Percentiles rank a stretch among this genome's conserved stretches.
Conservation (phyloP, 108 stramenopile genomes). For the Tribonema minus region DNA sequence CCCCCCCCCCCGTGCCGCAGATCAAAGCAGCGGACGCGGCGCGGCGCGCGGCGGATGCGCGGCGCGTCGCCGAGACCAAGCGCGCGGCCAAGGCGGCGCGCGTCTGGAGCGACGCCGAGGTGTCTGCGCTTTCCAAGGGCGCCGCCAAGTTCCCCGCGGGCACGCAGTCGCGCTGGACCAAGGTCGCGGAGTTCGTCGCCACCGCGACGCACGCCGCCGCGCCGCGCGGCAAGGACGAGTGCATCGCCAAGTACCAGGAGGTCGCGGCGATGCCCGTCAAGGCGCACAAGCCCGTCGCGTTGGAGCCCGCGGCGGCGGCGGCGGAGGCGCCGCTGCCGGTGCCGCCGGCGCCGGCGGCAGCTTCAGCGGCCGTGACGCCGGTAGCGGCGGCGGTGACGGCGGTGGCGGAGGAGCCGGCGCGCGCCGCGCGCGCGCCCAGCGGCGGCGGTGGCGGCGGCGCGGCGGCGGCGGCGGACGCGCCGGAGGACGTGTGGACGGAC, state of each 20-base stretch:
- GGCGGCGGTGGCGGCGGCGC: neutral
- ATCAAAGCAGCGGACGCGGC: too few relatives aligned
- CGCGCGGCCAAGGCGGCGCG: slow-evolving; percentile 48
- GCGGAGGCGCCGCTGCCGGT: neutral
- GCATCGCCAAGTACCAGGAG: slow-evolving; percentile 82
- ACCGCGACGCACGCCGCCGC: too few relatives aligned
- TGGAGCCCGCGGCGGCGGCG: neutral
- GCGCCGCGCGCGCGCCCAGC: too few relatives aligned
- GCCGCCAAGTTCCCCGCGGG: slow-evolving; percentile 87
- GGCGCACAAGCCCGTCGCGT: neutral
- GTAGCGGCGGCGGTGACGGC: too few relatives aligned
- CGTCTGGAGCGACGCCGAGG: slow-evolving; percentile 83
- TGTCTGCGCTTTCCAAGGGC: slow-evolving; percentile 83
- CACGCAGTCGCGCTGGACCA: slow-evolving; percentile 78
- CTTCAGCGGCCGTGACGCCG: too few relatives aligned
- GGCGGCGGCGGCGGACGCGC: neutral
- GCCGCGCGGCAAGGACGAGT: slow-evolving; percentile 85
- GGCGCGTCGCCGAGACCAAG: slow-evolving; percentile 41
- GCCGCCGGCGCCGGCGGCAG: neutral
- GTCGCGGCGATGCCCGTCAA: too few relatives aligned
- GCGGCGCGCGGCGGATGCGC: neutral
- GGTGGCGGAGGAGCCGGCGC: too few relatives aligned
- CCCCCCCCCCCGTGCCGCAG: too few relatives aligned
- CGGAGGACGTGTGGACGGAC: slow-evolving; percentile 70
- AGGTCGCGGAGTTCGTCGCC: slow-evolving; percentile 77